Evolutionary conservation across 73 alveolate genomes (phyloP).

Genomic region (Tetrahymena elliotti): DNA sequence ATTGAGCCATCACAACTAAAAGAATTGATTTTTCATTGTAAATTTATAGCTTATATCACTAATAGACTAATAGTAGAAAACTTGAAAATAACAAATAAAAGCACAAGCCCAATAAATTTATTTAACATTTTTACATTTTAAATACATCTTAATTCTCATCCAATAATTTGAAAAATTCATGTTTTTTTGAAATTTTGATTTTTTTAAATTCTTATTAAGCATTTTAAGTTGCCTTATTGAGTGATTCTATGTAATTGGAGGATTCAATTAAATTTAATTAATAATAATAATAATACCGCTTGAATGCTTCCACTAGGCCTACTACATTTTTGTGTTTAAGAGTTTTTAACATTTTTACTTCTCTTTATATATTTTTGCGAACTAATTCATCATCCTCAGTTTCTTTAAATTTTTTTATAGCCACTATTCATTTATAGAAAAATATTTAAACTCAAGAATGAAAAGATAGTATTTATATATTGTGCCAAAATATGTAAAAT

Average conservation of each 20-base stretch:
- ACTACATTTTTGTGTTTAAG: slow-evolving; percentile 80
- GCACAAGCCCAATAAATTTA: background rate
- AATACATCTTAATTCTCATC: too few relatives aligned
- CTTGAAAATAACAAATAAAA: background rate
- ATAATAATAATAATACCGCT: background rate
- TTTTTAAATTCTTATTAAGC: too few relatives aligned
- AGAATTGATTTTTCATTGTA: background rate
- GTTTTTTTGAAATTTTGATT: too few relatives aligned
- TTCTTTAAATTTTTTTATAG: slow-evolving; percentile 88
- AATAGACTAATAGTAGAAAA: background rate
- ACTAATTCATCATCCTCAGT: slow-evolving; percentile 89
- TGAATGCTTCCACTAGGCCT: slow-evolving; percentile 84
- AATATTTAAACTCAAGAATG: background rate
- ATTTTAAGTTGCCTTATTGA: background rate
- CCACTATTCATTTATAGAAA: slow-evolving; percentile 45
- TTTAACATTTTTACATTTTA: too few relatives aligned
- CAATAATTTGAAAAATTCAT: too few relatives aligned
- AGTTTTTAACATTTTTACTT: slow-evolving; percentile 82
- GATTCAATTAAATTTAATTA: too few relatives aligned
- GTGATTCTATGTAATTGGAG: background rate
- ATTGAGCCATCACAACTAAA: background rate
- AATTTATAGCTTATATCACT: background rate
- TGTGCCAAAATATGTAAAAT: background rate
- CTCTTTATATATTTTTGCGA: slow-evolving; percentile 84
- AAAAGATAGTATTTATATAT: background rate